Evolutionary conservation across 2,329 filamentous ascomycete species (phyloP).

Genomic region (Claviceps maximensis): DNA sequence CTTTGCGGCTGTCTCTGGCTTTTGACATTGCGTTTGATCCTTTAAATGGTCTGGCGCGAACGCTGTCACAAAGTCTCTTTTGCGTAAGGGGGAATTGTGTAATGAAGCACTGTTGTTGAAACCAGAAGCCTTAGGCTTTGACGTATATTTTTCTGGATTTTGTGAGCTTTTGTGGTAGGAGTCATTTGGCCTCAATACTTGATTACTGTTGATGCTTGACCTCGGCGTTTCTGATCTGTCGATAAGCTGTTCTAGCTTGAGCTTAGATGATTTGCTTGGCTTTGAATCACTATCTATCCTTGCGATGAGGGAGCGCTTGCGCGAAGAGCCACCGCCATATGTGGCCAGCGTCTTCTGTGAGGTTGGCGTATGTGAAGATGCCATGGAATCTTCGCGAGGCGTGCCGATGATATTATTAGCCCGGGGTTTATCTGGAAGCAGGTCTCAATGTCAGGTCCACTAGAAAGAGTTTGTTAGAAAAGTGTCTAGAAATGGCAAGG

Average conservation of each 20-base stretch:
- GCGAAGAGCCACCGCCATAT: constrained; percentile 2
- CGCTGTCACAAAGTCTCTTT: constrained; percentile 3
- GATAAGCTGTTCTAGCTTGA: background rate
- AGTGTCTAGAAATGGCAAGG: background rate
- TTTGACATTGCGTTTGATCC: background rate
- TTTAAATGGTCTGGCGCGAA: background rate
- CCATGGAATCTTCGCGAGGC: background rate
- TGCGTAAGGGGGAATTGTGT: background rate
- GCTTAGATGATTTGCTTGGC: background rate
- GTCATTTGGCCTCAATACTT: background rate
- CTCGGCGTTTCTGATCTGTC: background rate
- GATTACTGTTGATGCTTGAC: background rate
- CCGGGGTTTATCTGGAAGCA: background rate
- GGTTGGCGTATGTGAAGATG: constrained; percentile 1
- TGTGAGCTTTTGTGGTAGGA: background rate
- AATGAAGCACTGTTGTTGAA: background rate
- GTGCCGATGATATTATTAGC: background rate
- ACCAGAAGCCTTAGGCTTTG: background rate
- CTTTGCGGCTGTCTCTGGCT: background rate
- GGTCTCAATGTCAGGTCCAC: background rate
- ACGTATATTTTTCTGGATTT: background rate
- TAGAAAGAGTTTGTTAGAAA: too few species aligned
- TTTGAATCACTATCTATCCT: background rate
- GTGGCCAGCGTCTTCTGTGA: background rate
- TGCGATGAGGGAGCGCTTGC: background rate